Conservation (phyloP, 2,329 filamentous ascomycete genomes). For the Knoxdaviesia proteae region DNA sequence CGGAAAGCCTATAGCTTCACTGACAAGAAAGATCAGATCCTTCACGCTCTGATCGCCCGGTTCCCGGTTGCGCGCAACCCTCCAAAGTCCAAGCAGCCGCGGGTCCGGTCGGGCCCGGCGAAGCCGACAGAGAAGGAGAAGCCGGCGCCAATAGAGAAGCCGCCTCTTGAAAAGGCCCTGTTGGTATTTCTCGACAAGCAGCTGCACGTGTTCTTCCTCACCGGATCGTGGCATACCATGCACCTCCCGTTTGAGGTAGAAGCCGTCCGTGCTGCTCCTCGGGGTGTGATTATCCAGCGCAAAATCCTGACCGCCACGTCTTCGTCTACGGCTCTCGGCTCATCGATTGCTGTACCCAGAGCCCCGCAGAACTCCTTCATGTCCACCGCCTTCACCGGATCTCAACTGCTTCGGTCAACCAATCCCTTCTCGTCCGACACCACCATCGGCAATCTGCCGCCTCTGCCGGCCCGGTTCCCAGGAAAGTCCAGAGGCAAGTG, state of each 20-base stretch:
- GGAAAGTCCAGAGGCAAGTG: too few relatives aligned
- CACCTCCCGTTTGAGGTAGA: conserved; percentile 93
- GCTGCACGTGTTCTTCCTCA: conserved; percentile 79
- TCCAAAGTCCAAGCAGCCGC: too few relatives aligned
- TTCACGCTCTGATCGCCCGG: conserved; percentile 68
- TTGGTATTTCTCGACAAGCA: conserved; percentile 86
- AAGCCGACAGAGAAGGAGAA: conserved; percentile 13
- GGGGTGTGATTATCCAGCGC: conserved; percentile 70
- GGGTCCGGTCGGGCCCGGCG: conserved; percentile 12
- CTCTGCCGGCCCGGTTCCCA: too few relatives aligned
- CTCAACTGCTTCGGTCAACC: too few relatives aligned
- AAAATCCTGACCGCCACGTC: conserved; percentile 36
- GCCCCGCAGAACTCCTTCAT: conserved; percentile 59
- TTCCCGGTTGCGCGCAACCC: conserved; percentile 31
- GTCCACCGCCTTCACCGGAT: too few relatives aligned
- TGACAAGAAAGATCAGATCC: conserved; percentile 65
- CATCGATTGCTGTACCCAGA: too few relatives aligned
- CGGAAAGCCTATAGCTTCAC: conserved; percentile 74
- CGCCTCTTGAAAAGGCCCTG: conserved; percentile 40
- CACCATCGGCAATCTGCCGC: too few relatives aligned
- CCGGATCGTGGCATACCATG: conserved; percentile 70
- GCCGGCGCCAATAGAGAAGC: conserved; percentile 5
- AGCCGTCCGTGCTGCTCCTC: conserved; percentile 59
- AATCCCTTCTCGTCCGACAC: too few relatives aligned
- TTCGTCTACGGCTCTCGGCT: conserved; percentile 24